Base-by-base conservation (phyloP, 352 stramenopile genomes). In the Pythium aphanidermatum region DNA sequence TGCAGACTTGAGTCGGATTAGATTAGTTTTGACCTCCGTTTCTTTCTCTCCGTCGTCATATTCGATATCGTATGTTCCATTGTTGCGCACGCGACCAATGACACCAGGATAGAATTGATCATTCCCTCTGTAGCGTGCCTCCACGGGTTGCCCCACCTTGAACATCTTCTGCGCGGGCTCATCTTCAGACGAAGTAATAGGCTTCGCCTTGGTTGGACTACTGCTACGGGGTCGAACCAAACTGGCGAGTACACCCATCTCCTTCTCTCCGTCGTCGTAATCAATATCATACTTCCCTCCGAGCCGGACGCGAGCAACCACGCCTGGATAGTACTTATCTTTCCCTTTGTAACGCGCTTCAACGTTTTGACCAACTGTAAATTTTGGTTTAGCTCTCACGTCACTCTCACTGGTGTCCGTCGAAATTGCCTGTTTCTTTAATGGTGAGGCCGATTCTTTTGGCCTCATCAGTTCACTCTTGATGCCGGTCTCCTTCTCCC, bases 201-300 rank as follows among this genome's bases (percentile, higher is more conserved):
- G 30, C 21, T 26, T 50, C 30, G 8, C 51, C 51, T 55, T 45
- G 11, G 37, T 28, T n/a, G 32, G 41, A 38, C 30, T 48, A 8
- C 32, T 37, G 10, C 42, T 24, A 25, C 38, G 26, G 9, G 54
- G 29, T 48, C 42, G 33, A n/a, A 63, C 55, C 26, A 55, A 24
- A 27, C n/a, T 32, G 13, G 17, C 31, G 13, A 46, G 39, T 1
- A 69, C 69, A 10, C 67, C 44, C 20, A 54, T 72, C 38, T 90
- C 77, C 29, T 66, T 60, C 20, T 86, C 71, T 13, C 74, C 80
- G 36, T 87, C 73, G 2, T 86, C 68, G 40, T 88, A 93, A 28
- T 60, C 14, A 46, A 93, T 53, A 24, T 86, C 77, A 40, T 78
- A 83, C n/a, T 74, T 90, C 3, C 61, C 63, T 31, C 85, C 68